Base-by-base conservation (phyloP, 2,329 filamentous ascomycete genomes). In the Pyricularia sp. region DNA sequence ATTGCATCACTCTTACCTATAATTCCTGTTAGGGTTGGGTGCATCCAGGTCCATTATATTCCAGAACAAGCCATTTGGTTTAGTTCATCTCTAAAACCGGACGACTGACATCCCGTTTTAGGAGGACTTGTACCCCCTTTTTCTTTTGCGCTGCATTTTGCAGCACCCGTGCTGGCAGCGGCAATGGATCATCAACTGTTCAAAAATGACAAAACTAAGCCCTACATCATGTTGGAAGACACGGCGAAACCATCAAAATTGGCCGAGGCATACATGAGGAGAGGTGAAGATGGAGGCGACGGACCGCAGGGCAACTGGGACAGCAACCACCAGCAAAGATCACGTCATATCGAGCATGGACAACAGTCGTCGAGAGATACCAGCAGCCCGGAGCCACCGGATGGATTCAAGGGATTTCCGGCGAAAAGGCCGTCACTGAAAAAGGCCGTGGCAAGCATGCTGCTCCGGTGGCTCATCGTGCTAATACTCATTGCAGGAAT, bases 331-430 rank as follows among this genome's bases (percentile, higher is more conserved):
- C 12, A 62, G 22, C 35, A 55, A 16, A 26, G 28, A 30, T 26
- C 16, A 30, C 16, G 10, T 9, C 62, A 63, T n/a, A 19, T 55
- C 26, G 13, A 30, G 7, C 9, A 30, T 16, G 22, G 26, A 55
- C 30, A 4, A 4, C 26, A 22, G 7, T 28, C 40, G 26, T 26
- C 62, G 30, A 19, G 26, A 44, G 9, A 55, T 16, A 8, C 22
- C 24, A 22, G 40, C 33, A 12, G n/a, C 62, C 19, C 24, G 3
- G 55, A 59, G 55, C 55, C 28, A 8, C 2, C 55, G 12, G 24
- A 26, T 44, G 24, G 49, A 53, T 63, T 63, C 40, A 63, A 40
- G 49, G 62, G 62, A 26, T 63, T 63, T 30, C 62, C 62, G 24
- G 40, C 62, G 24, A 63, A 63, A 30, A 63, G 26, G 26, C 40